These are phyloP conservation scores for Tolypocladium nubicola DNA, from an alignment of 2,329 filamentous ascomycete genomes.

Conservation along the genomic window DNA sequence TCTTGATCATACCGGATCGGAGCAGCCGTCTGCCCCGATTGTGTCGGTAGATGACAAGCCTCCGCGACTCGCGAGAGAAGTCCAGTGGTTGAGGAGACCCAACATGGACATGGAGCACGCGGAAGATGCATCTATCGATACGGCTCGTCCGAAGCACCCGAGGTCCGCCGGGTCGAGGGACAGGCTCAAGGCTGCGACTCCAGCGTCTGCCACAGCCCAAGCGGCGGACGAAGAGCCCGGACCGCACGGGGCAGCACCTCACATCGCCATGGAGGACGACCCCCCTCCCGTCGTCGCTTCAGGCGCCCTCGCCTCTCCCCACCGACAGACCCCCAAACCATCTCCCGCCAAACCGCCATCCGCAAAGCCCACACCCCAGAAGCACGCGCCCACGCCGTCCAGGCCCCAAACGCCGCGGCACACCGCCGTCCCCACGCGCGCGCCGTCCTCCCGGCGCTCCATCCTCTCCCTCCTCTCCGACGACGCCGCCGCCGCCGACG, in stretches of 20 bases:
- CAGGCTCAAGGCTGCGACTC: not conserved
- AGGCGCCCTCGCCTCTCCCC: not conserved
- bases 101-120: not conserved
- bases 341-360: conserved; percentile 8
- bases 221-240: not conserved
- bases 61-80: not conserved
- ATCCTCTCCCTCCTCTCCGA: conserved; percentile 33
- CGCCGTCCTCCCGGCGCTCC: conserved; percentile 21
- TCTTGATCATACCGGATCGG: not conserved
- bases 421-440: conserved; percentile 11
- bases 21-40: not conserved
- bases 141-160: not conserved
- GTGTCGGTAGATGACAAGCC: conserved; percentile 1
- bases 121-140: not conserved
- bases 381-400: not conserved
- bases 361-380: not conserved
- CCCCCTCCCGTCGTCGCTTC: not conserved
- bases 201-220: not conserved
- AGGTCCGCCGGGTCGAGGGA: not conserved
- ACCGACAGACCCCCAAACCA: not conserved
- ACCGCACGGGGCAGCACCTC: not conserved
- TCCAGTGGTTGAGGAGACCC: not conserved
- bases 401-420: conserved; percentile 17
- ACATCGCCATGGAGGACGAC: not conserved
- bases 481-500: conserved; percentile 16